phyloP scores from a whole-genome alignment of 2,329 filamentous ascomycete genomes.

The Xylaria sp. region DNA sequence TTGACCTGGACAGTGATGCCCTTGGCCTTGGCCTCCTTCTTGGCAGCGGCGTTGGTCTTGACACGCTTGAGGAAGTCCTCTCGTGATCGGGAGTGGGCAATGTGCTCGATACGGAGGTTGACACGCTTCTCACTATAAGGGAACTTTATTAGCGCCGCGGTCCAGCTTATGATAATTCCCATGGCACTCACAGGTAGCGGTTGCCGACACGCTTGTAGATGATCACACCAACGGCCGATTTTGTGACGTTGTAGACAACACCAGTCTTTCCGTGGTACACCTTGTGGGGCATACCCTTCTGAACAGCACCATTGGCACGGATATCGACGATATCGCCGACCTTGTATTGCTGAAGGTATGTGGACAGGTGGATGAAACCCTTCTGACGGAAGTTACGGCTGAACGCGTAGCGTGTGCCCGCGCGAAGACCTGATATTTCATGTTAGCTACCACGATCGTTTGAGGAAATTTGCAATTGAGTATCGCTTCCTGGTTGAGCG shows the following conservation, averaged over 20 bases:
- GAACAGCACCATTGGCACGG: constrained; percentile 96
- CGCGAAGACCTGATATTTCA: constrained; percentile 70
- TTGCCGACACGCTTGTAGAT: constrained; percentile 99
- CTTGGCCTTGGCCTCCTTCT: constrained; percentile 89
- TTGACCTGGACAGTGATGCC: constrained; percentile 91
- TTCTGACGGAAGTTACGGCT: constrained; percentile 92
- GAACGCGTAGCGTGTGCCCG: constrained; percentile 92
- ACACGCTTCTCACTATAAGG: constrained; percentile 84
- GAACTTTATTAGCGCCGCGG: too few species aligned
- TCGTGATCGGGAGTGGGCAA: constrained; percentile 89
- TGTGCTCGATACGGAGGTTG: constrained; percentile 98
- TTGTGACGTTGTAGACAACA: constrained; percentile 98
- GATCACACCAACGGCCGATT: constrained; percentile 96
- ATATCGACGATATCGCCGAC: constrained; percentile 76
- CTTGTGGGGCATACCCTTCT: constrained; percentile 99
- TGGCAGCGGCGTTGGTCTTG: constrained; percentile 68
- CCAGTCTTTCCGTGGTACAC: constrained; percentile 99
- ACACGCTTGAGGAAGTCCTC: constrained; percentile 32
- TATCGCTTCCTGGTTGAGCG: background rate
- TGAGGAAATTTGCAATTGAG: background rate
- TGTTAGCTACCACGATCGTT: constrained; percentile 2
- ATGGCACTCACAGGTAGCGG: constrained; percentile 72
- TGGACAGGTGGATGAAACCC: constrained; percentile 90
- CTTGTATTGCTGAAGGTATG: constrained; percentile 93
- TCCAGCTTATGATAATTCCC: too few species aligned